phyloP scores from a whole-genome alignment of 345 rosid genomes.

The Alliaria petiolata region DNA sequence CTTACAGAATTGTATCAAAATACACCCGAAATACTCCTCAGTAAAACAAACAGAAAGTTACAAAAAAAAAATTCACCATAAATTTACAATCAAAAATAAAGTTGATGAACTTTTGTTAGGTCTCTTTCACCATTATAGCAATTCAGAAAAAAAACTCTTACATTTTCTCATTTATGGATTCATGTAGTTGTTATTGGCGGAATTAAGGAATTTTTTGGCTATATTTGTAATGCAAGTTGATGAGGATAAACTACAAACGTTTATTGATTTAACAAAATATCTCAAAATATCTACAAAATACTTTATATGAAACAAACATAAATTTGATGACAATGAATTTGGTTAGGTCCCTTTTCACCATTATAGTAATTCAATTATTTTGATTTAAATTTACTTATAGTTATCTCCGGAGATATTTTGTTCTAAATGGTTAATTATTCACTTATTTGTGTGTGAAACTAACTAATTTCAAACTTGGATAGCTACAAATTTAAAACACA shows the following conservation, averaged over 20 bases:
- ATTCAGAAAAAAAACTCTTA: background rate
- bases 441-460: background rate
- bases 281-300: background rate
- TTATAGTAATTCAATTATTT: background rate
- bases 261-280: background rate
- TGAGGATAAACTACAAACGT: background rate
- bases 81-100: too few relatives aligned
- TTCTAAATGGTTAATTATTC: background rate
- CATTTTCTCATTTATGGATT: background rate
- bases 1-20: too few relatives aligned
- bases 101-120: constrained; percentile 3
- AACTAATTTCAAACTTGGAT: background rate
- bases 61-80: too few relatives aligned
- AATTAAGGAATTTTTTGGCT: background rate
- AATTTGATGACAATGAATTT: background rate
- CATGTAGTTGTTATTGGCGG: background rate
- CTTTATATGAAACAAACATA: background rate
- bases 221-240: constrained; percentile 20
- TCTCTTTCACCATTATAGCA: constrained; percentile 10
- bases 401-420: background rate
- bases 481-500: background rate
- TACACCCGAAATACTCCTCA: too few relatives aligned
- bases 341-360: constrained; percentile 22
- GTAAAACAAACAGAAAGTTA: background rate
- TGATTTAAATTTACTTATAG: background rate